Base-by-base conservation (phyloP, 768 basidiomycete genomes). In the Termitomyces eurrhizus region DNA sequence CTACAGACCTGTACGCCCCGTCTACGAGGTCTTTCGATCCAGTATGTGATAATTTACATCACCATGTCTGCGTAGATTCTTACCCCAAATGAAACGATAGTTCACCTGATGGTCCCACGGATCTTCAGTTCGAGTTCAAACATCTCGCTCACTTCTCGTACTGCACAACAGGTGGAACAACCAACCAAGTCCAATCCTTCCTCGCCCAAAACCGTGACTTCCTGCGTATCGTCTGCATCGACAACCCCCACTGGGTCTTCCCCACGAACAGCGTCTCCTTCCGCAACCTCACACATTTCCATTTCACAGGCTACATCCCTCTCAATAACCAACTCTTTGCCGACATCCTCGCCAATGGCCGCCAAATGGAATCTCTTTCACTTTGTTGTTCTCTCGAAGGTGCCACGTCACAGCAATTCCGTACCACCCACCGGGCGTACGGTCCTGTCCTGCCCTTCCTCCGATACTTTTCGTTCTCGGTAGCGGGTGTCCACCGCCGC, bases 201-300 rank as follows among this genome's bases (percentile, higher is more conserved):
- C 71, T 87, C 52, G 66, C 75, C 0, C 83, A 83, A 62, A 85
- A 84, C 62, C 79, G 80, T 4, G 70, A 75, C 14, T 75, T 79
- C 1, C 73, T 89, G 32, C 83, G 83, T 18, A 81, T 80, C 4
- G 66, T 88, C 44, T 78, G 79, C 16, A 74, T 89, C 64, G 78
- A 82, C 56, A 85, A 83, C 64, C 75, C 72, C 8, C 73, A 73
- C 32, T 88, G 86, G 85, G 72, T 74, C 18, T 87, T 87, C 71
- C 86, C 88, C 2, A 65, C 78, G 0, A 74, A 79, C 16, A 71
- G 73, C 36, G 74, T 89, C 56, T 80, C 81, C 24, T 76, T 88
- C 53, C 82, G 85, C 33, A 85, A 89, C 69, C 79, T 90, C 42
- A 86, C 86, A 6, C 77, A 80, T 54, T 79, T 90, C 61, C 76